Base-by-base conservation (phyloP, 1,139 yeast genomes). In the Debaryomyces coudertii region DNA sequence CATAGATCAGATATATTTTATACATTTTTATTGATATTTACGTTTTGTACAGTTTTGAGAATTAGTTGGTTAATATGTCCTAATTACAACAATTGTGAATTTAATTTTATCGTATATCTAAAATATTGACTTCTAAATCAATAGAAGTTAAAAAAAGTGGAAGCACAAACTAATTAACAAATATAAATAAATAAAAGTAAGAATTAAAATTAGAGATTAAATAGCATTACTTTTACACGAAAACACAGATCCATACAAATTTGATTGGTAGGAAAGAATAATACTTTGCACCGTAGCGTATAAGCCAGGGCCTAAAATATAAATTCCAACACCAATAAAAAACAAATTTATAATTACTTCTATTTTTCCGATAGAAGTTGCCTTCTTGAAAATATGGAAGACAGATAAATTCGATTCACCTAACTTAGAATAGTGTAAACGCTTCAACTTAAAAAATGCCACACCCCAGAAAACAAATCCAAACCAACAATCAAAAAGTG, bases 401-500 rank as follows among this genome's bases (percentile, higher is more conserved):
- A 55, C 22, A 1, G 60, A 47, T 5, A 56, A 38, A 25, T 50
- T 44, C 44, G 46, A 34, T 31, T 40, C 47, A 23, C 50, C 43
- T 52, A 65, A 71, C 14, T 65, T 61, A 12, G 48, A 54, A 33
- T 62, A 58, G 16, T 41, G 25, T 15, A 53, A 53, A 41, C 65
- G 65, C 50, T 63, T 68, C 52, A 76, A 64, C 53, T 72, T 73
- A 57, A 80, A 71, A 60, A 62, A 81, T 0, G 86, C 85, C 29
- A 79, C 73, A n/a, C 84, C 85, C 86, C 86, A 82, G 56, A 81
- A 82, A 16, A 81, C 77, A 56, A 78, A 82, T 0, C 86, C 86
- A 55, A 82, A 82, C 82, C 84, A 82, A 57, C 85, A 79, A 59
- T 80, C 86, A 55, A 82, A 82, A 43, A 82, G 65, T 2, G 86